These are phyloP conservation scores for Adansonia digitata DNA, from an alignment of 345 rosid species.

Conservation along the genomic window DNA sequence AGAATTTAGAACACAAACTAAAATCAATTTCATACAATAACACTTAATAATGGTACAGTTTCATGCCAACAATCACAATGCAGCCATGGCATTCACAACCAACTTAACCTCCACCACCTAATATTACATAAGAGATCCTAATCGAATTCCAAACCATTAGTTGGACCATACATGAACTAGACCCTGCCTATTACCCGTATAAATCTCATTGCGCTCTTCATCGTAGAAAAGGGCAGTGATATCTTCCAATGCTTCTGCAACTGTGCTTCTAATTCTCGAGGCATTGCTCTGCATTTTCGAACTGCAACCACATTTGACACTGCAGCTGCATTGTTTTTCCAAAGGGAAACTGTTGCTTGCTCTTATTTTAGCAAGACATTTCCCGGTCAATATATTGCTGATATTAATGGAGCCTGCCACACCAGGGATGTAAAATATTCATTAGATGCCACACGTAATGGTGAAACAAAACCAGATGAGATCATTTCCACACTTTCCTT, in stretches of 20 bases:
- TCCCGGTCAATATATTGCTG: too few species aligned
- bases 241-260: conserved; percentile 72
- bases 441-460: too few species aligned
- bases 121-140: not conserved
- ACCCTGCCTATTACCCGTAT: conserved; percentile 64
- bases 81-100: not conserved
- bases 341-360: conserved; percentile 40
- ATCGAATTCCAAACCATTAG: too few species aligned
- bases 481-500: too few species aligned
- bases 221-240: conserved; percentile 72
- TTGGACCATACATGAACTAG: conserved; percentile 54
- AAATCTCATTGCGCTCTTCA: conserved; percentile 70
- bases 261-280: conserved; percentile 10
- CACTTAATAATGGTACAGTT: not conserved
- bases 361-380: conserved; percentile 84
- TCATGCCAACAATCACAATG: not conserved
- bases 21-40: not conserved
- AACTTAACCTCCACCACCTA: not conserved
- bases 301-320: conserved; percentile 17
- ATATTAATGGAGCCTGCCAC: conserved; percentile 88
- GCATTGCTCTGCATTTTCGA: conserved; percentile 38
- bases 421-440: conserved; percentile 16
- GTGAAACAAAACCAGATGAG: too few species aligned
- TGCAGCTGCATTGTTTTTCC: conserved; percentile 27
- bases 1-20: not conserved